Conservation (phyloP, 108 stramenopile genomes). For the Asterionellopsis glacialis region DNA sequence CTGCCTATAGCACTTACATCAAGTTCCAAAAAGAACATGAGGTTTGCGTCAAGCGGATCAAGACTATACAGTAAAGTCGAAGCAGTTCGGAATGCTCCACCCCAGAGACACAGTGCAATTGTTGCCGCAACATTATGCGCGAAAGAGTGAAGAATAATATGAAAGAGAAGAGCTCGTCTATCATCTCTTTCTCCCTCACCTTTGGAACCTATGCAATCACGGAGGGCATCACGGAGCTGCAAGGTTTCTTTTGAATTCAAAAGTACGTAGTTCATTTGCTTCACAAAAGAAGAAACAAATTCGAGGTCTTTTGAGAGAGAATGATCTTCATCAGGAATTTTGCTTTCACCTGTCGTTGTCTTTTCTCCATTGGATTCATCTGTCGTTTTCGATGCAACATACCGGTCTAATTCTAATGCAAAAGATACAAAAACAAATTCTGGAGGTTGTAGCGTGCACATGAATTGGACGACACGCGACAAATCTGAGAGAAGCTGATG, state of each 20-base stretch:
- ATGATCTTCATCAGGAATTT: constrained; percentile 24
- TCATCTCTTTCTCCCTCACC: constrained; percentile 39
- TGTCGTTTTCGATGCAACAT: constrained; percentile 26
- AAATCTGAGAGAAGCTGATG: constrained; percentile 60
- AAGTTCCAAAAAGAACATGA: constrained; percentile 75
- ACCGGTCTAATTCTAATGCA: constrained; percentile 70
- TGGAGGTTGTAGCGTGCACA: constrained; percentile 82
- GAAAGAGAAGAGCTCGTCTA: constrained; percentile 55
- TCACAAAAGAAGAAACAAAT: constrained; percentile 79
- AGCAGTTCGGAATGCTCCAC: constrained; percentile 76
- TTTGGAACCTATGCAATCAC: constrained; percentile 58
- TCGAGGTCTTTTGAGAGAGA: constrained; percentile 48
- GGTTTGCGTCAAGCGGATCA: constrained; percentile 70
- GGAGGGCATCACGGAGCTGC: constrained; percentile 47
- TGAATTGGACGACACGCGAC: constrained; percentile 68
- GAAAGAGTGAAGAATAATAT: constrained; percentile 75
- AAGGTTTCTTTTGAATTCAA: constrained; percentile 65
- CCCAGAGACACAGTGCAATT: constrained; percentile 76
- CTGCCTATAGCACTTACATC: constrained; percentile 24
- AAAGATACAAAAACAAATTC: constrained; percentile 85
- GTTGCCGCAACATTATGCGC: constrained; percentile 73
- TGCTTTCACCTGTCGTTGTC: constrained; percentile 19
- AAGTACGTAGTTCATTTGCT: constrained; percentile 74
- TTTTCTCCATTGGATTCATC: constrained; percentile 14
- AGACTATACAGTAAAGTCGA: constrained; percentile 59